Evolutionary conservation across 805 yeast species (phyloP).

Genomic region (Candida piceae): DNA sequence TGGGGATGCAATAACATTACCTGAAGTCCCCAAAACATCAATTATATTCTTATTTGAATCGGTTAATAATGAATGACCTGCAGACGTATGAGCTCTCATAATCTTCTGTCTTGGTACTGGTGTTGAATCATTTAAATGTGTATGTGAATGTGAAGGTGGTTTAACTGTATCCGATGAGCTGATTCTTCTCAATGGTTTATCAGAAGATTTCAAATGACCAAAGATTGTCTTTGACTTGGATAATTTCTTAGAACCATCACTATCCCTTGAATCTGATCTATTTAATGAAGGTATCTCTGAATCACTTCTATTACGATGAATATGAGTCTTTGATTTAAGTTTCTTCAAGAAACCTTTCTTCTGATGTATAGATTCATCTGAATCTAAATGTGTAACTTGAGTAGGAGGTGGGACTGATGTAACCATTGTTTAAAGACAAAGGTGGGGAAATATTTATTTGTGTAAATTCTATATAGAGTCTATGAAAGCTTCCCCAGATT

Average conservation of each 20-base stretch:
- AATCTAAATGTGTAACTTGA: background rate
- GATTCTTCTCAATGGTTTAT: no score
- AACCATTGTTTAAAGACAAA: background rate
- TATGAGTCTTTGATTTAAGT: conserved; percentile 10
- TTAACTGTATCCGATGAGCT: no score
- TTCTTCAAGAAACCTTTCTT: conserved; percentile 11
- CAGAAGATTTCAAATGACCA: background rate
- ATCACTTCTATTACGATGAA: conserved; percentile 3
- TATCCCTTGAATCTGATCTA: background rate
- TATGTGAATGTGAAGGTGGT: no score
- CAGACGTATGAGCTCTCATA: conserved; percentile 6
- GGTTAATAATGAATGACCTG: conserved; percentile 7
- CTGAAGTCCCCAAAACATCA: conserved; percentile 19
- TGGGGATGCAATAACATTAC: conserved; percentile 21
- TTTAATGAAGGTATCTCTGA: background rate
- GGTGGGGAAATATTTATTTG: background rate
- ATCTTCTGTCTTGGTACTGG: conserved; percentile 4
- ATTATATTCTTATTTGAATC: conserved; percentile 14
- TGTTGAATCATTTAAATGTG: background rate
- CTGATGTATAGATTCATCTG: conserved; percentile 3
- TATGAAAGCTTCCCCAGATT: no score
- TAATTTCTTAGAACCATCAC: background rate
- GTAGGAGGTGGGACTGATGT: background rate
- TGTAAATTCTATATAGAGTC: no score
- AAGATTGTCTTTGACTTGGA: background rate